phyloP scores from a whole-genome alignment of 129 eudicot genomes.

The Artemisia tridentata region DNA sequence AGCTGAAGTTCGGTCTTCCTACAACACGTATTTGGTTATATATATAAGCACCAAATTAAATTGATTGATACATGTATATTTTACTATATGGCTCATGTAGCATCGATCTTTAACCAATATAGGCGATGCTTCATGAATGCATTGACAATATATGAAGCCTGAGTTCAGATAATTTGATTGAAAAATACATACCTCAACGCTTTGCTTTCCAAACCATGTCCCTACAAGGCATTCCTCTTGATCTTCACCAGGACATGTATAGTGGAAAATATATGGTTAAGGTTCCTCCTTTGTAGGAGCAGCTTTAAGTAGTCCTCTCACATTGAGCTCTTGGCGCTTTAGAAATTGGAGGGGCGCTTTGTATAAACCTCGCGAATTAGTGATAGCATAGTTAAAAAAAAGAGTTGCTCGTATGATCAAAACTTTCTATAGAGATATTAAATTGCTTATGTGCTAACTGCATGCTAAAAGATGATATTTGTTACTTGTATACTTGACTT shows the following conservation, averaged over 20 bases:
- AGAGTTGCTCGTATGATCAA: too few species aligned
- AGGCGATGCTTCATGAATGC: too few species aligned
- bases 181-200: conserved; percentile 56
- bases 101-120: not conserved
- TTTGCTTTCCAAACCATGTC: conserved; percentile 89
- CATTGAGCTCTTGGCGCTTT: conserved; percentile 85
- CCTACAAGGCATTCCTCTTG: conserved; percentile 82
- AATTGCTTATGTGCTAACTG: too few species aligned
- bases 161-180: not conserved
- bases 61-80: not conserved
- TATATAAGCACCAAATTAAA: not conserved
- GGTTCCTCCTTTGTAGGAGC: conserved; percentile 80
- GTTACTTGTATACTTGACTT: conserved; percentile 17
- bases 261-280: conserved; percentile 66
- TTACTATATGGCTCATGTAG: not conserved
- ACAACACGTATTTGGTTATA: conserved; percentile 12
- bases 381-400: too few species aligned
- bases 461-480: not conserved
- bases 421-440: not conserved
- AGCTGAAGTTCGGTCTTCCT: conserved; percentile 81
- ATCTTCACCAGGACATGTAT: conserved; percentile 78
- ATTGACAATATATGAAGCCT: too few species aligned
- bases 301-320: conserved; percentile 82
- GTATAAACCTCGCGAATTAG: too few species aligned
- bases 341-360: conserved; percentile 16